phyloP scores from a whole-genome alignment of 176 grass and related monocot genomes.

The Oryza glumipatula region DNA sequence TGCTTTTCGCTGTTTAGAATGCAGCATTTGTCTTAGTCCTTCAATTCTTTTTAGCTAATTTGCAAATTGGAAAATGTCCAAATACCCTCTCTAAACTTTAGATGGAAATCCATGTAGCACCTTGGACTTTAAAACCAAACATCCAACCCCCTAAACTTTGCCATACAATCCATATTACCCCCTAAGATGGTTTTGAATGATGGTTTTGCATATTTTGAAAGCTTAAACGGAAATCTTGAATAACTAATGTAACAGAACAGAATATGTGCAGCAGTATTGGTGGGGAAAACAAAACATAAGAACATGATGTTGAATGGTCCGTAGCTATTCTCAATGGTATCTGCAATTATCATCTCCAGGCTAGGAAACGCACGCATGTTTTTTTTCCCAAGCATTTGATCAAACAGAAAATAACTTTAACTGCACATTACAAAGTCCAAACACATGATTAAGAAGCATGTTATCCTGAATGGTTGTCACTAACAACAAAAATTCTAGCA shows the following conservation, averaged over 20 bases:
- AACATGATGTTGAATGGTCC: background rate
- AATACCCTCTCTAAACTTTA: no score
- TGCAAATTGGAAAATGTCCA: no score
- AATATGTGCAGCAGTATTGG: constrained; percentile 2
- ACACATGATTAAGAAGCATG: constrained; percentile 1
- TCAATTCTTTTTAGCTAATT: no score
- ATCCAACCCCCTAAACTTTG: no score
- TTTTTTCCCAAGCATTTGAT: background rate
- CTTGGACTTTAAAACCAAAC: no score
- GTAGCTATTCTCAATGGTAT: background rate
- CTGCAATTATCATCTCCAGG: background rate
- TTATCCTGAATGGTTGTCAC: constrained; percentile 11
- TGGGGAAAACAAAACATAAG: background rate
- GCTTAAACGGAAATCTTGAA: no score
- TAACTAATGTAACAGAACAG: background rate
- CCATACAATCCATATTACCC: no score
- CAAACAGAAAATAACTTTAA: background rate
- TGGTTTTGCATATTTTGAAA: no score
- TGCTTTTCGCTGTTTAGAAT: no score
- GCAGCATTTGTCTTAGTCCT: no score
- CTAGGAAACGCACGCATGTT: background rate
- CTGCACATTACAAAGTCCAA: background rate
- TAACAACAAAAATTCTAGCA: constrained; percentile 24
- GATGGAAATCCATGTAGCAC: no score
- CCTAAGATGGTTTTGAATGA: no score